phyloP scores from a whole-genome alignment of 2,329 filamentous ascomycete genomes.

The Trichoderma koningiopsis region DNA sequence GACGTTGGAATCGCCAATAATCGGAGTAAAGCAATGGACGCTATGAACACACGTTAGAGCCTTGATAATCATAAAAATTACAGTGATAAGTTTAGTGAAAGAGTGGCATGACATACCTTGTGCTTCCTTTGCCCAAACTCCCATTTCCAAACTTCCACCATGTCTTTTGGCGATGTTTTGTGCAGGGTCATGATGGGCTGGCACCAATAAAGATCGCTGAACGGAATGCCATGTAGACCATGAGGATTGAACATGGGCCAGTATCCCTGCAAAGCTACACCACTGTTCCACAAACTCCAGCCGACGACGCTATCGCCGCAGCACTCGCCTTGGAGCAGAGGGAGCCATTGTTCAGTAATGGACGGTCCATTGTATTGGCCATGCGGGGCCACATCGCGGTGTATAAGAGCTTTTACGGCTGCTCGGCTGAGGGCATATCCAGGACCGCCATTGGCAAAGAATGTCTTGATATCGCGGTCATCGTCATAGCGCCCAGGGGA shows the following conservation, averaged over 20 bases:
- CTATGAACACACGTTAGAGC: slow-evolving; percentile 27
- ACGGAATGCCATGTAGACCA: slow-evolving; percentile 52
- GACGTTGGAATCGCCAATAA: slow-evolving; percentile 42
- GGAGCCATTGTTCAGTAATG: slow-evolving; percentile 45
- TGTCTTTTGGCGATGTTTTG: slow-evolving; percentile 50
- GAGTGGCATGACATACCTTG: slow-evolving; percentile 32
- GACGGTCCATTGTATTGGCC: slow-evolving; percentile 45
- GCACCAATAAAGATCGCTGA: slow-evolving; percentile 51
- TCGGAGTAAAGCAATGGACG: slow-evolving; percentile 43
- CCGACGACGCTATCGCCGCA: slow-evolving; percentile 57
- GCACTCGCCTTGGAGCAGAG: slow-evolving; percentile 49
- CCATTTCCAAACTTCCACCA: slow-evolving; percentile 53
- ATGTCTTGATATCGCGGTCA: slow-evolving; percentile 39
- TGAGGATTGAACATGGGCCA: slow-evolving; percentile 56
- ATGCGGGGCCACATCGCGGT: slow-evolving; percentile 35
- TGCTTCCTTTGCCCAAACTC: slow-evolving; percentile 39
- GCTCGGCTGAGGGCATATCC: slow-evolving; percentile 50
- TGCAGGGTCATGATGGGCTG: slow-evolving; percentile 54
- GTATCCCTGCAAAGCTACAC: slow-evolving; percentile 49
- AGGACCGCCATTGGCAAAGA: slow-evolving; percentile 53
- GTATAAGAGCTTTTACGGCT: slow-evolving; percentile 46
- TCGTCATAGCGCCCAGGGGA: slow-evolving; percentile 42
- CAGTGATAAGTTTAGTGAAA: not conserved
- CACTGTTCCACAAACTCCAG: slow-evolving; percentile 48
- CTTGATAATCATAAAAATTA: not conserved